phyloP scores from a whole-genome alignment of 768 basidiomycete genomes.

The Lactifluus subvellereus region DNA sequence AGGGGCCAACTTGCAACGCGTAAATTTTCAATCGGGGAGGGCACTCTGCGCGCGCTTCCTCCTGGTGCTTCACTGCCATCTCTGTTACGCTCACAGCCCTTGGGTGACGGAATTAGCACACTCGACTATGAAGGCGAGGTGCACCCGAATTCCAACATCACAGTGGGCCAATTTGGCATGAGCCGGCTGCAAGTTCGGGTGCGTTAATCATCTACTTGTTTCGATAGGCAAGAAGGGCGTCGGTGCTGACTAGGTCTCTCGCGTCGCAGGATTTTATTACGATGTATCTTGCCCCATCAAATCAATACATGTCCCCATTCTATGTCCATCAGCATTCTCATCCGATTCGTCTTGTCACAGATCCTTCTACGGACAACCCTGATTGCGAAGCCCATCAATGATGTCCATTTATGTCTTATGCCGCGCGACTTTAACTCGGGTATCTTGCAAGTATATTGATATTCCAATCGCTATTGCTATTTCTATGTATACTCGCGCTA shows the following conservation, averaged over 20 bases:
- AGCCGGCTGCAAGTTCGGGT: conserved; percentile 48
- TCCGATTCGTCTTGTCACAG: conserved; percentile 55
- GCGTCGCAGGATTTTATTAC: conserved; percentile 53
- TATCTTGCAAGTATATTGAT: not conserved
- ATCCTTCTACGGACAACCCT: conserved; percentile 32
- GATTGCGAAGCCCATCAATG: not conserved
- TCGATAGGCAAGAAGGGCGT: not conserved
- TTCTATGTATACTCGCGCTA: not conserved
- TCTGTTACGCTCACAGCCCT: conserved; percentile 21
- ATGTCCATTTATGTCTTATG: not conserved
- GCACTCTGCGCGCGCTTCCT: conserved; percentile 41
- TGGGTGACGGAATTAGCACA: conserved; percentile 33
- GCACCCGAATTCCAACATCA: conserved; percentile 34
- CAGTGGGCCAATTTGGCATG: conserved; percentile 43
- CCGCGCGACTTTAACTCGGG: not conserved
- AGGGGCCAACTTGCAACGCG: conserved; percentile 35
- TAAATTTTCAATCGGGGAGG: conserved; percentile 44
- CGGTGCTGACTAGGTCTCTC: not conserved
- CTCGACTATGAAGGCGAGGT: conserved; percentile 62
- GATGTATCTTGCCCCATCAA: conserved; percentile 39
- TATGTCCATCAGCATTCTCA: conserved; percentile 39
- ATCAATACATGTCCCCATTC: conserved; percentile 34
- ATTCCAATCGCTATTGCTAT: not conserved
- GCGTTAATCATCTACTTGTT: conserved; percentile 8
- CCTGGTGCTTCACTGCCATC: conserved; percentile 30